Percentiles rank a stretch among this genome's conserved stretches.
phyloP scores from a whole-genome alignment of 108 stramenopile genomes.

The Tribonema minus region DNA sequence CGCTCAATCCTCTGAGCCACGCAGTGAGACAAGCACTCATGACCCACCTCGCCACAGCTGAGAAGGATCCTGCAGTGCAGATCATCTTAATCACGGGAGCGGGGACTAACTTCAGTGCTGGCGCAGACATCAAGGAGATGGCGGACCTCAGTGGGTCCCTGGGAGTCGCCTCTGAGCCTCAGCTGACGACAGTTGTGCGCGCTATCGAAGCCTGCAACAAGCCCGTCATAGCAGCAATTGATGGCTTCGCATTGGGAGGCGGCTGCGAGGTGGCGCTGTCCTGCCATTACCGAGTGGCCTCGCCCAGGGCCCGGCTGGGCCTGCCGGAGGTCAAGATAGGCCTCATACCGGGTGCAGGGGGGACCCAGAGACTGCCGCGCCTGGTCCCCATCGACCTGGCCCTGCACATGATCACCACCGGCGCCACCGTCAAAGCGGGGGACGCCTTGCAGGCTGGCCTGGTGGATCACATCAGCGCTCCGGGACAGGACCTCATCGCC shows the following conservation, averaged over 20 bases:
- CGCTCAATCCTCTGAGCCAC: constrained; percentile 15
- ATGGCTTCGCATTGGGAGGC: constrained; percentile 44
- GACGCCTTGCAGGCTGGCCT: constrained; percentile 14
- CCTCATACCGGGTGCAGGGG: constrained; percentile 73
- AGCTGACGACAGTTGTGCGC: background rate
- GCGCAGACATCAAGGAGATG: constrained; percentile 49
- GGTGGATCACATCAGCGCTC: constrained; percentile 40
- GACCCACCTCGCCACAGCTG: background rate
- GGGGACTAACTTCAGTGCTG: constrained; percentile 24
- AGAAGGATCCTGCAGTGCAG: constrained; percentile 4
- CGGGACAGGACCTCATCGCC: no score
- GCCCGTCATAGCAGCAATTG: constrained; percentile 38
- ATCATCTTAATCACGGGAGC: constrained; percentile 29
- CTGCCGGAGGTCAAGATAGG: constrained; percentile 49
- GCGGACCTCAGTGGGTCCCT: background rate
- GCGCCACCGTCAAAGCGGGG: constrained; percentile 60
- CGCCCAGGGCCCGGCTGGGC: constrained; percentile 33
- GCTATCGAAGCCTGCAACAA: constrained; percentile 25
- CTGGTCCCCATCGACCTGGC: constrained; percentile 70
- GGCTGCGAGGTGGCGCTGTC: constrained; percentile 50
- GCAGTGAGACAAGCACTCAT: constrained; percentile 8
- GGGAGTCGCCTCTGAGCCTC: background rate
- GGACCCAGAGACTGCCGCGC: constrained; percentile 91
- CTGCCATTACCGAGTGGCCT: constrained; percentile 46
- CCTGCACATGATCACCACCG: constrained; percentile 75